Percentiles rank a stretch among this genome's conserved stretches.
Evolutionary conservation across 1,139 yeast species (phyloP).

Genomic region (Candida freyschussii): DNA sequence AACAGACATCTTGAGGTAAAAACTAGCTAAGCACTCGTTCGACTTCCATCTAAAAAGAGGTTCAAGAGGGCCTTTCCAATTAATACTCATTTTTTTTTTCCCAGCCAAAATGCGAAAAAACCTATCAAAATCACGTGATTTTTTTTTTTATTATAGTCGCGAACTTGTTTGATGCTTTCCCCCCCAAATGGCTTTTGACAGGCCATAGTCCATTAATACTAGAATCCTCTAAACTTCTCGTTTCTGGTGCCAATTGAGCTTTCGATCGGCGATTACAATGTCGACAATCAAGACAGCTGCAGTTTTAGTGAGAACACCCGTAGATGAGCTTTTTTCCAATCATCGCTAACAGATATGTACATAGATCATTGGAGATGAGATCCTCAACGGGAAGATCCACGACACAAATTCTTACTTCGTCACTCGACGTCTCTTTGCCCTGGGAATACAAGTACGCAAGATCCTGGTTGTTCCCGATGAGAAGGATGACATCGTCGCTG

Average conservation of each 20-base stretch:
- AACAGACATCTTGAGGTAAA: conserved; percentile 23
- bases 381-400: conserved; percentile 77
- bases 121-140: too few species aligned
- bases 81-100: too few species aligned
- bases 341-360: neutral
- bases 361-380: conserved; percentile 70
- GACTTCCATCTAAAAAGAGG: too few species aligned
- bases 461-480: conserved; percentile 78
- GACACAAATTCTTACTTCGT: conserved; percentile 75
- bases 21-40: too few species aligned
- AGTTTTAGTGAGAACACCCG: conserved; percentile 2
- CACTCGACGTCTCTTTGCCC: conserved; percentile 62
- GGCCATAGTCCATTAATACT: too few species aligned
- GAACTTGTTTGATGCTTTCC: too few species aligned
- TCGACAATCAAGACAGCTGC: conserved; percentile 6
- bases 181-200: too few species aligned
- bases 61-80: too few species aligned
- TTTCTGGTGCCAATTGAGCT: neutral
- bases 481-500: conserved; percentile 53
- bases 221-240: too few species aligned
- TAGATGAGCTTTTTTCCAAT: neutral
- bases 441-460: conserved; percentile 60
- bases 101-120: too few species aligned
- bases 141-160: too few species aligned
- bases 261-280: conserved; percentile 1